A percentile compares a stretch with the other conserved stretches of the same genome.
Conservation (phyloP, 164 flowering plant genomes). For the Stephania japonica region DNA sequence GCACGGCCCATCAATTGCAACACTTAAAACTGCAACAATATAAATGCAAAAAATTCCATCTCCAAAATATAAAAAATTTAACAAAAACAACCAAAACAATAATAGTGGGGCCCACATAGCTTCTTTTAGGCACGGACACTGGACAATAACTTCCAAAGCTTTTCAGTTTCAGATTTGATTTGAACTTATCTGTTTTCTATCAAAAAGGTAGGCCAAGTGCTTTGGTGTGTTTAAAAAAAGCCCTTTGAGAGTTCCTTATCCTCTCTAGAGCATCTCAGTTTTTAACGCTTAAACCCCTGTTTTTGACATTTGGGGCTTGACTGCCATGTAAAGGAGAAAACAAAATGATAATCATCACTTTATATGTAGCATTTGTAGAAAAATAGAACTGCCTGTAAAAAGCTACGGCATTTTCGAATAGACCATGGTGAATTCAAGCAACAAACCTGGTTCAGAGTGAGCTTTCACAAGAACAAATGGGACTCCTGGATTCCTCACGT, state of each 20-base stretch:
- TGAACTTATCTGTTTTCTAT: no score
- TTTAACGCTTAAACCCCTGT: no score
- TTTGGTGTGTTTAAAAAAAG: no score
- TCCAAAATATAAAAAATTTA: background rate
- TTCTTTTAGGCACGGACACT: no score
- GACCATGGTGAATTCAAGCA: background rate
- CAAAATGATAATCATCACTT: background rate
- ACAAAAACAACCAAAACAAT: background rate
- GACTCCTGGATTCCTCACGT: constrained; percentile 58
- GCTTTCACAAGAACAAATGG: constrained; percentile 65
- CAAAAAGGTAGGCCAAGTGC: no score
- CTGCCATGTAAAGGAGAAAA: background rate
- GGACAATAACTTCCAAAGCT: no score
- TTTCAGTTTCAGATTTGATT: no score
- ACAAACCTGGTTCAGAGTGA: constrained; percentile 82
- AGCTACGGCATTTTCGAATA: background rate
- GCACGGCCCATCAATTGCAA: constrained; percentile 54
- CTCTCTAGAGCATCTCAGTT: no score
- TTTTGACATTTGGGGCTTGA: no score
- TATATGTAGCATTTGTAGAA: background rate
- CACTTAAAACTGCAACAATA: constrained; percentile 51
- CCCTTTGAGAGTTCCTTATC: no score
- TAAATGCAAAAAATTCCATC: background rate
- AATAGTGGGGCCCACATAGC: no score
- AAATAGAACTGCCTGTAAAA: background rate